Percentiles rank a stretch among this genome's conserved stretches.
These are phyloP conservation scores for Geoglossum glabrum DNA, from an alignment of 495 filamentous ascomycete species.

Conservation along the genomic window DNA sequence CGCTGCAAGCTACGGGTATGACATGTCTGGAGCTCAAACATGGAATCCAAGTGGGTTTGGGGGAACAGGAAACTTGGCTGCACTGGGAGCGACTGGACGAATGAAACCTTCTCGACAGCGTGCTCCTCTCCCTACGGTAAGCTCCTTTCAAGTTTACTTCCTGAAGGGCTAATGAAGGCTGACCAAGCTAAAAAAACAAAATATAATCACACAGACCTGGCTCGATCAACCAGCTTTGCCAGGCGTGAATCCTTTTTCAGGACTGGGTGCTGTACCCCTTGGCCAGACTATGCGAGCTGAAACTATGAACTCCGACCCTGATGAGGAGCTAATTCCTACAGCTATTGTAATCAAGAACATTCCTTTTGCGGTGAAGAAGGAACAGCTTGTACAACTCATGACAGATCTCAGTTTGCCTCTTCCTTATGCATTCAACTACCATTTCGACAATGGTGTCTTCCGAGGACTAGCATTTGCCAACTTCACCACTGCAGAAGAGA, in stretches of 20 bases:
- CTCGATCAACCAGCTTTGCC: background rate
- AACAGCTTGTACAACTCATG: slow-evolving; percentile 82
- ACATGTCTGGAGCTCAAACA: slow-evolving; percentile 40
- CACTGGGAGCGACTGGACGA: slow-evolving; percentile 3
- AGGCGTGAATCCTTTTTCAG: background rate
- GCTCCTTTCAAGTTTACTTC: background rate
- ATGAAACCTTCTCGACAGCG: slow-evolving; percentile 3
- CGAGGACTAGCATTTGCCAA: slow-evolving; percentile 93
- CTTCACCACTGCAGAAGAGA: slow-evolving; percentile 90
- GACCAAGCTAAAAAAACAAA: background rate
- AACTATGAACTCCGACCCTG: slow-evolving; percentile 28
- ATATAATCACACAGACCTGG: background rate
- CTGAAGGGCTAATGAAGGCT: background rate
- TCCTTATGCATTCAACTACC: slow-evolving; percentile 97
- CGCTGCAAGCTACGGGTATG: slow-evolving; percentile 35
- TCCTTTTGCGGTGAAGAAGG: slow-evolving; percentile 94
- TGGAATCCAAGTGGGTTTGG: slow-evolving; percentile 37
- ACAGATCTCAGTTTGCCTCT: slow-evolving; percentile 75
- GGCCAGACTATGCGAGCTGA: slow-evolving; percentile 3
- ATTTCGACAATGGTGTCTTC: slow-evolving; percentile 97
- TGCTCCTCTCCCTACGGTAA: slow-evolving; percentile 1
- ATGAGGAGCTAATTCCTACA: slow-evolving; percentile 85
- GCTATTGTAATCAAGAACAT: slow-evolving; percentile 99
- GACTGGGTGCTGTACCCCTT: background rate
- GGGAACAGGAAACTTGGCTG: slow-evolving; percentile 9